Conservation (phyloP, 768 basidiomycete genomes). For the Termitomyces sp. region DNA sequence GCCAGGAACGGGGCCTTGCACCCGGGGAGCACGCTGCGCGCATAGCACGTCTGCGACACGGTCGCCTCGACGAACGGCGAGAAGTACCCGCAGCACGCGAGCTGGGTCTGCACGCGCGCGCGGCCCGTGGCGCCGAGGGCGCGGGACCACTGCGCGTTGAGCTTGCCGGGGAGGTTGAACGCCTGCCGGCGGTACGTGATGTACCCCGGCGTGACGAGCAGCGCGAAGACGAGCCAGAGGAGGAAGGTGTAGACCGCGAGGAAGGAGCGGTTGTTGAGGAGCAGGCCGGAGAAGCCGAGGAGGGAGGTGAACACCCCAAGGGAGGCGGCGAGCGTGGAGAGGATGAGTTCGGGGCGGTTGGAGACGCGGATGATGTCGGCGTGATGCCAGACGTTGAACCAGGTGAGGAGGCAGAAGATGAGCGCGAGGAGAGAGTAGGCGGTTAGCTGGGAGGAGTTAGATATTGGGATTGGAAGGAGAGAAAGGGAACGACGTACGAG, state of each 20-base stretch:
- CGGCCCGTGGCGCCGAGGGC: slow-evolving; percentile 54
- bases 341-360: slow-evolving; percentile 61
- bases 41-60: slow-evolving; percentile 67
- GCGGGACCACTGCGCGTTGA: slow-evolving; percentile 73
- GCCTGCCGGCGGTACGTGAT: slow-evolving; percentile 64
- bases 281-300: slow-evolving; percentile 78
- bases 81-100: slow-evolving; percentile 78
- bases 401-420: slow-evolving; percentile 65
- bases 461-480: too few relatives aligned
- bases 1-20: slow-evolving; percentile 65
- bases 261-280: slow-evolving; percentile 85
- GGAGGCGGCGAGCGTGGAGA: slow-evolving; percentile 64
- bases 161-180: slow-evolving; percentile 68
- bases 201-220: slow-evolving; percentile 77
- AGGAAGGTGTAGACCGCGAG: slow-evolving; percentile 75
- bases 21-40: slow-evolving; percentile 65
- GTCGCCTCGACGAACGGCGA: slow-evolving; percentile 79
- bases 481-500: slow-evolving; percentile 26
- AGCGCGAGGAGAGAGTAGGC: slow-evolving; percentile 58
- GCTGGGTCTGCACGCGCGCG: slow-evolving; percentile 67
- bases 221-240: slow-evolving; percentile 70
- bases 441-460: slow-evolving; percentile 33
- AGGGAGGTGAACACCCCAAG: slow-evolving; percentile 62
- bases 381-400: slow-evolving; percentile 71
- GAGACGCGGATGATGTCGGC: slow-evolving; percentile 69